Base-by-base conservation (phyloP, 805 yeast species). In the Metschnikowia colocasiae region DNA sequence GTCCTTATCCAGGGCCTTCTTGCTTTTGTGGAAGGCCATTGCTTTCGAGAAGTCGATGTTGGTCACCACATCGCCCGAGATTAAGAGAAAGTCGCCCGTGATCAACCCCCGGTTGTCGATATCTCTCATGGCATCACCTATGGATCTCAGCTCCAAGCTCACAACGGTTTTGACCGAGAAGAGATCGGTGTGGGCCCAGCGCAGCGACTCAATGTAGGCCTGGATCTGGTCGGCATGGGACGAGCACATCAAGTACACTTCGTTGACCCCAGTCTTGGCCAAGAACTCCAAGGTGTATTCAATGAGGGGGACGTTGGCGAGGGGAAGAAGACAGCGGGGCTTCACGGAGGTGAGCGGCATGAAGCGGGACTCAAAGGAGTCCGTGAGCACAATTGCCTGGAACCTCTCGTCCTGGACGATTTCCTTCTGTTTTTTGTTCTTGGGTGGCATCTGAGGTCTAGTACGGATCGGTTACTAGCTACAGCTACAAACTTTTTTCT, bases 41-140 rank as follows among this genome's bases (percentile, higher is more conserved):
- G 85, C 87, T 56, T 83, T 80, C 40, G 76, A 78, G 52, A 92
- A 81, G 59, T 90, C 94, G 48, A 94, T 77, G 59, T 94, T 94
- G 35, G 96, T 85, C n/a, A 94, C 88, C 16, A 92, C 95, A 64
- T 94, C 99, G 51, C 99, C 99, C 7, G 95, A 82, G 27, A 94
- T 87, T 31, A 94, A 74, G 47, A 94, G 70, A 59, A 94, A 94
- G 65, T 94, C 99, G 12, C 95, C 91, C 1, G 87, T 81, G 43
- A 94, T 87, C 48, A 92, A 71, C 5, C 97, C 97, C 57, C 96
- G 76, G 51, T 87, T 83, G 64, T 94, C 99, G 49, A 94, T 71
- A 61, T 92, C 98, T 64, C 99, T 79, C 95, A 94, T 87, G 18
- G 96, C 95, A 68, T 94, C 99, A 55, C 99, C 99, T 9, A 92